phyloP scores from a whole-genome alignment of 139 green algal species.

The Microglena sp. region DNA sequence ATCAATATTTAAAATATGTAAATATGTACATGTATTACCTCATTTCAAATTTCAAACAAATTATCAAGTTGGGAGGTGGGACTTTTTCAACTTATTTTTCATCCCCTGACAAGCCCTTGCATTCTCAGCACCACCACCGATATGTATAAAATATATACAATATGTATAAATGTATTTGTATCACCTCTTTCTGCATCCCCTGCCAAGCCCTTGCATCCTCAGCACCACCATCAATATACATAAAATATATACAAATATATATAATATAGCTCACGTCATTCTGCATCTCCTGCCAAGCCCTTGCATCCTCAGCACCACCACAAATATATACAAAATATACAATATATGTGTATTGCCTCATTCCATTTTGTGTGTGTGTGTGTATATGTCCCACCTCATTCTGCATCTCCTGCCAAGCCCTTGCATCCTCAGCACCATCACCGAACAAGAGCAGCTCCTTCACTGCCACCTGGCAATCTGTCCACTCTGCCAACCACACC shows the following conservation, averaged over 20 bases:
- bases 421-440: background rate
- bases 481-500: constrained; percentile 51
- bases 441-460: constrained; percentile 40
- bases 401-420: background rate
- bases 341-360: too few relatives aligned
- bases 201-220: too few relatives aligned
- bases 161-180: background rate
- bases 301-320: too few relatives aligned
- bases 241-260: too few relatives aligned
- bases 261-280: too few relatives aligned
- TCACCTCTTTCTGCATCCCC: background rate
- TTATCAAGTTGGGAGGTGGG: background rate
- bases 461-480: constrained; percentile 36
- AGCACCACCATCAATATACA: too few relatives aligned
- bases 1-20: too few relatives aligned
- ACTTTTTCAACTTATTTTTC: background rate
- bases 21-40: too few relatives aligned
- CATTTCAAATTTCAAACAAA: too few relatives aligned
- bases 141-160: too few relatives aligned
- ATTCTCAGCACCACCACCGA: constrained; percentile 9
- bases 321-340: too few relatives aligned
- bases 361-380: background rate
- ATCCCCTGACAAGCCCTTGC: background rate
- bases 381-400: background rate
- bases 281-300: too few relatives aligned